Evolutionary conservation across 306 rosid species (phyloP).

Genomic region (Elaeagnus macrophylla): DNA sequence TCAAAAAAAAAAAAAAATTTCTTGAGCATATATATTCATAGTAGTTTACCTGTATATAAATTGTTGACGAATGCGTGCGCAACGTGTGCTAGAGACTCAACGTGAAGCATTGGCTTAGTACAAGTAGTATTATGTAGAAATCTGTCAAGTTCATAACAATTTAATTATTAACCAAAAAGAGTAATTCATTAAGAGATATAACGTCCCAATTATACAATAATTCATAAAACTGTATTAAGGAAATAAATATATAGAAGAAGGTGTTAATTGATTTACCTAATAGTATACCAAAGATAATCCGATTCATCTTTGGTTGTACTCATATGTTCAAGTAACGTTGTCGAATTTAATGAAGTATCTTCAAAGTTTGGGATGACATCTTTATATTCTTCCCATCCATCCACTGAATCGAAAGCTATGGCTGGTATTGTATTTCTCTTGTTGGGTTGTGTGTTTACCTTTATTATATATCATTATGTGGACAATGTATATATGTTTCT

Average conservation of each 20-base stretch:
- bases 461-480: neutral
- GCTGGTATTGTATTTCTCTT: constrained; percentile 27
- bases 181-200: no score
- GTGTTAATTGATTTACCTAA: constrained; percentile 33
- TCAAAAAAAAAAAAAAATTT: neutral
- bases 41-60: constrained; percentile 31
- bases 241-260: no score
- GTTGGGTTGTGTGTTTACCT: constrained; percentile 34
- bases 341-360: constrained; percentile 31
- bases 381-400: constrained; percentile 39
- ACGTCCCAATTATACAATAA: no score
- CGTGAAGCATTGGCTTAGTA: constrained; percentile 32
- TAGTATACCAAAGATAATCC: constrained; percentile 66
- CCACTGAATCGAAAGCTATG: constrained; percentile 35
- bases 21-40: neutral
- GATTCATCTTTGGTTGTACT: constrained; percentile 58
- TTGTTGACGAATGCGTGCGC: constrained; percentile 42
- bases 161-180: neutral
- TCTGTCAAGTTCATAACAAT: constrained; percentile 21
- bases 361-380: constrained; percentile 40
- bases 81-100: constrained; percentile 52
- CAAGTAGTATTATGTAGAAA: constrained; percentile 45
- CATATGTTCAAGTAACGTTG: constrained; percentile 56
- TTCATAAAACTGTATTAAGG: no score
- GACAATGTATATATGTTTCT: neutral